Conservation (phyloP, 192 early-diverging fungal genomes). For the Podila epicladia region DNA sequence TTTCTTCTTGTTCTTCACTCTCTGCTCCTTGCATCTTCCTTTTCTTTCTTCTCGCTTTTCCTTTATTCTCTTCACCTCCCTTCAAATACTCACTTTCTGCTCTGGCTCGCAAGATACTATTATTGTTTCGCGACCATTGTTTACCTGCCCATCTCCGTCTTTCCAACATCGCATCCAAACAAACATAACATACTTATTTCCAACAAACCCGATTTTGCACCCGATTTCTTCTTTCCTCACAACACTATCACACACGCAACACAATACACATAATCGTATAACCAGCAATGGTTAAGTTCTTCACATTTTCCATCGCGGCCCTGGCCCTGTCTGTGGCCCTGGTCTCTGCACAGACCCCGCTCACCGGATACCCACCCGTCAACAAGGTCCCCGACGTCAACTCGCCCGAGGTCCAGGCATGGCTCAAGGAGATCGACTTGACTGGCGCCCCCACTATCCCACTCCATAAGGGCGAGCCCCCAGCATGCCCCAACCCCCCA, state of each 20-base stretch:
- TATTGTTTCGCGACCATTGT: not conserved
- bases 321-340: slow-evolving; percentile 14
- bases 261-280: not conserved
- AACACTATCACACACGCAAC: not conserved
- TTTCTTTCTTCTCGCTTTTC: not conserved
- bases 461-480: slow-evolving; percentile 19
- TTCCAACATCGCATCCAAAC: not conserved
- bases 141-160: not conserved
- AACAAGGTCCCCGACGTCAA: slow-evolving; percentile 38
- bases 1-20: too few species aligned
- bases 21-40: too few species aligned
- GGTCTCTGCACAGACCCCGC: slow-evolving; percentile 11
- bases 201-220: too few species aligned
- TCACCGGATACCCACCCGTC: slow-evolving; percentile 38
- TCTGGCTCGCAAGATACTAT: not conserved
- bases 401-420: slow-evolving; percentile 48
- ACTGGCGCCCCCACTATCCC: slow-evolving; percentile 47
- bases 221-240: not conserved
- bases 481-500: slow-evolving; percentile 29
- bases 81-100: not conserved
- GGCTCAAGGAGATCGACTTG: slow-evolving; percentile 61
- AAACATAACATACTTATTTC: not conserved
- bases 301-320: slow-evolving; percentile 17
- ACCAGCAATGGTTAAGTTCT: slow-evolving; percentile 24
- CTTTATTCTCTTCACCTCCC: not conserved